Percentiles rank a stretch among this genome's conserved stretches.
Conservation (phyloP, 2,329 filamentous ascomycete genomes). For the Monosporascus sp. region DNA sequence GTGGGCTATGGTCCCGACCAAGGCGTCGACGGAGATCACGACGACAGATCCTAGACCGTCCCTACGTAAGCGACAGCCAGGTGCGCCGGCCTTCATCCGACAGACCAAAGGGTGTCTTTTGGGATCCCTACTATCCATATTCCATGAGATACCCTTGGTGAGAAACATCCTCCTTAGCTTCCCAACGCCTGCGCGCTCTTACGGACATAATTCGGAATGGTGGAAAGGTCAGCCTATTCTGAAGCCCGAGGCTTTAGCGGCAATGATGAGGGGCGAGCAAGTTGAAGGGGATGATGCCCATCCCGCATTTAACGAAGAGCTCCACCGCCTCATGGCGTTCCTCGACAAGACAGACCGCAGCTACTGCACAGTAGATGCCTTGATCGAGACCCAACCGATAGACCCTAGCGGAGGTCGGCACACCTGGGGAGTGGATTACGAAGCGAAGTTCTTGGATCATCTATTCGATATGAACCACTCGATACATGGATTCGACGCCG, state of each 20-base stretch:
- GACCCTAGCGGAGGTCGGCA: conserved; percentile 14
- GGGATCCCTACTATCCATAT: conserved; percentile 51
- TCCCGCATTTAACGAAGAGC: conserved; percentile 43
- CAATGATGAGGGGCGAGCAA: conserved; percentile 25
- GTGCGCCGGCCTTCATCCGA: conserved; percentile 47
- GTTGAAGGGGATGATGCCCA: conserved; percentile 26
- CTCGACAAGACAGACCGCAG: conserved; percentile 54
- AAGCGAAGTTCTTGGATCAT: conserved; percentile 33
- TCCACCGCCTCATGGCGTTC: conserved; percentile 59
- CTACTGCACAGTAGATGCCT: conserved; percentile 49
- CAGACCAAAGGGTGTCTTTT: conserved; percentile 36
- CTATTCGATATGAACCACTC: conserved; percentile 10
- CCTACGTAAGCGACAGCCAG: conserved; percentile 35
- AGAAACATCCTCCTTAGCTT: conserved; percentile 49
- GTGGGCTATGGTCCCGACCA: conserved; percentile 53
- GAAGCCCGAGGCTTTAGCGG: conserved; percentile 30
- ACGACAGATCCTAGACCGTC: conserved; percentile 36
- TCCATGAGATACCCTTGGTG: conserved; percentile 53
- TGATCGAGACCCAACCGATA: conserved; percentile 34
- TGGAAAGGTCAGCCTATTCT: conserved; percentile 54
- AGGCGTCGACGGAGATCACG: conserved; percentile 19
- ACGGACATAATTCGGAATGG: conserved; percentile 54
- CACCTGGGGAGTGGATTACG: conserved; percentile 38
- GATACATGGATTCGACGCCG: conserved; percentile 15
- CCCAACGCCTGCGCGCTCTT: conserved; percentile 36